Conservation (phyloP, 1,284 basidiomycete species). For the Boletus calvinii region DNA sequence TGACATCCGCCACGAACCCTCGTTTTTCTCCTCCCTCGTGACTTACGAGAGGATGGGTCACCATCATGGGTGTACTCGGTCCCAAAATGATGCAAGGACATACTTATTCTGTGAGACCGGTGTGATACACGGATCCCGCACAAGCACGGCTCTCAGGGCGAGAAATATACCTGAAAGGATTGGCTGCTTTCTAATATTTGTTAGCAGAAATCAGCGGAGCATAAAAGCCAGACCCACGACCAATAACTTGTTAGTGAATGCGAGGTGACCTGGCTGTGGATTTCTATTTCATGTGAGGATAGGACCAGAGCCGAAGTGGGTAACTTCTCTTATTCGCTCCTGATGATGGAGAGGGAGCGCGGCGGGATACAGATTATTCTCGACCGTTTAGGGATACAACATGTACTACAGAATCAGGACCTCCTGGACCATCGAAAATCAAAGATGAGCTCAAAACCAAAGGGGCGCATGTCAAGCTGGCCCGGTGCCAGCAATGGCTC, state of each 20-base stretch:
- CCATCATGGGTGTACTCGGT: too few species aligned
- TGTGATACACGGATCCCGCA: neutral
- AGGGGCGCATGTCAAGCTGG: slow-evolving; percentile 68
- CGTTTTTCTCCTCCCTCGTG: too few species aligned
- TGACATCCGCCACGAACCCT: too few species aligned
- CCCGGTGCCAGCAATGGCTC: slow-evolving; percentile 38
- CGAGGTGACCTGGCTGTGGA: neutral
- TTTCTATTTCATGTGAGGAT: neutral
- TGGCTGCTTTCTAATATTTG: neutral
- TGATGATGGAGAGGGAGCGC: neutral
- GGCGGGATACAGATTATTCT: slow-evolving; percentile 17
- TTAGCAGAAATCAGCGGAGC: neutral
- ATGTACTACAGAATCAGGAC: slow-evolving; percentile 22
- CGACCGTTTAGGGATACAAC: slow-evolving; percentile 24
- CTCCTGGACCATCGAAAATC: slow-evolving; percentile 66
- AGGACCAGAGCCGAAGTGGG: neutral
- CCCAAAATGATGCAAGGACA: neutral
- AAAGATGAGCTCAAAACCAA: slow-evolving; percentile 66
- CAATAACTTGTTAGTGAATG: neutral
- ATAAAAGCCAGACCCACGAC: slow-evolving; percentile 1
- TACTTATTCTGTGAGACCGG: neutral
- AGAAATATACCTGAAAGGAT: neutral
- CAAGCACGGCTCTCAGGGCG: slow-evolving; percentile 1
- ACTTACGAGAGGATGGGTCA: neutral
- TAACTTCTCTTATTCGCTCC: neutral